Evolutionary conservation across 1,139 yeast species (phyloP).

Genomic region (Taphrina wiesneri): DNA sequence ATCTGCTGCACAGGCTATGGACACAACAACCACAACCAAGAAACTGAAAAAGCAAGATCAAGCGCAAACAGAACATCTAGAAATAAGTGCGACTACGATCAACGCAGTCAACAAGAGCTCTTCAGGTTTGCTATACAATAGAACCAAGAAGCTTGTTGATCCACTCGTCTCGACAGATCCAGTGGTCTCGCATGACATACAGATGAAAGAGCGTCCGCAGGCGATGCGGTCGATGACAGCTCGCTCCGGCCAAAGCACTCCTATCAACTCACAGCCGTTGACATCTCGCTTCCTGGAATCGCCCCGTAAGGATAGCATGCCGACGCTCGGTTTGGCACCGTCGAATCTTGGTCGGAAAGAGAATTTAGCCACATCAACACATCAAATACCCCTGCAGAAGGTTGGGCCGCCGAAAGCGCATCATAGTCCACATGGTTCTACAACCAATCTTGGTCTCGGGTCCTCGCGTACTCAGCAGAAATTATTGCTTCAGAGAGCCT

Average conservation of each 20-base stretch:
- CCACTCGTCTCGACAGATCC: slow-evolving; percentile 17
- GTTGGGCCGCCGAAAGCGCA: neutral
- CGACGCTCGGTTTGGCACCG: neutral
- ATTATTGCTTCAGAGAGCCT: slow-evolving; percentile 27
- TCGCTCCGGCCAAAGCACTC: neutral
- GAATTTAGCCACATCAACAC: neutral
- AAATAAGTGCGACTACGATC: too few relatives aligned
- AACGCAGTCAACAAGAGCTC: neutral
- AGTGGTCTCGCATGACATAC: slow-evolving; percentile 17
- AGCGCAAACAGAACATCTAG: too few relatives aligned
- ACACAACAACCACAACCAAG: too few relatives aligned
- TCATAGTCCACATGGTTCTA: slow-evolving; percentile 17
- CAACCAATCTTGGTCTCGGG: slow-evolving; percentile 24
- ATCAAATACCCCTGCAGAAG: neutral
- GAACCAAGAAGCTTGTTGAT: neutral
- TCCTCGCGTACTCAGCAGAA: slow-evolving; percentile 32
- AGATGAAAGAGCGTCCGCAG: neutral
- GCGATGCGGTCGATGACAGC: neutral
- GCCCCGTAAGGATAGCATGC: slow-evolving; percentile 12
- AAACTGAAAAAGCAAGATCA: too few relatives aligned
- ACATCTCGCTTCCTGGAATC: slow-evolving; percentile 31
- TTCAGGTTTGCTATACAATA: slow-evolving; percentile 3
- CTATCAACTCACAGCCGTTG: slow-evolving; percentile 23
- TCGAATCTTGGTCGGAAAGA: neutral
- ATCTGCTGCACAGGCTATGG: too few relatives aligned